A percentile compares a stretch with the other conserved stretches of the same genome.
Evolutionary conservation across 352 stramenopile genomes (phyloP).

Genomic region (Phytophthora syringae): DNA sequence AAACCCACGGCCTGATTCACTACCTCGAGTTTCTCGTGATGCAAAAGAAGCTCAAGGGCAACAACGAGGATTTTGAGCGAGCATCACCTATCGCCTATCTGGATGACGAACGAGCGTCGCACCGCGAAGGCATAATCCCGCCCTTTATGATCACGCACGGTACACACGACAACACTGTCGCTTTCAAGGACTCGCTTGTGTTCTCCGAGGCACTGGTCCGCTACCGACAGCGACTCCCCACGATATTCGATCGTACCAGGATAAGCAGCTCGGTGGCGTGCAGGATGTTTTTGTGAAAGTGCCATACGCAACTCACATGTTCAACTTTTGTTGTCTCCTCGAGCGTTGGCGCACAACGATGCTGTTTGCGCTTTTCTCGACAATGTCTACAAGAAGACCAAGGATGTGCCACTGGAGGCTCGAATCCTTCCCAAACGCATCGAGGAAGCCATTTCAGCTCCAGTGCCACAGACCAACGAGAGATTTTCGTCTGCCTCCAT

Average conservation of each 20-base stretch:
- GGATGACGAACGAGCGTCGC: slow-evolving; percentile 26
- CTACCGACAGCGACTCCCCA: slow-evolving; percentile 41
- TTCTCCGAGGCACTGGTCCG: slow-evolving; percentile 63
- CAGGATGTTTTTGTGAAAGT: slow-evolving; percentile 66
- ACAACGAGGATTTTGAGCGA: slow-evolving; percentile 54
- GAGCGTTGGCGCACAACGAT: slow-evolving; percentile 57
- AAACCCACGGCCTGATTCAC: slow-evolving; percentile 44
- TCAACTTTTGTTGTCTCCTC: slow-evolving; percentile 68
- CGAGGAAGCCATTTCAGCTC: slow-evolving; percentile 1
- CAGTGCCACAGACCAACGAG: not conserved
- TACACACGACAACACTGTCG: slow-evolving; percentile 63
- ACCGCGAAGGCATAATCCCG: slow-evolving; percentile 39
- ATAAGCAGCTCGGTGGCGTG: slow-evolving; percentile 39
- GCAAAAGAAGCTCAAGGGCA: slow-evolving; percentile 59
- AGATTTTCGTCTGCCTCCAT: slow-evolving; percentile 4
- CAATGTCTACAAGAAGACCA: slow-evolving; percentile 58
- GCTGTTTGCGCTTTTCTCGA: slow-evolving; percentile 64
- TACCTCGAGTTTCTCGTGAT: slow-evolving; percentile 69
- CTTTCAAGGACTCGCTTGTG: slow-evolving; percentile 57
- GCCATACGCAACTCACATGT: slow-evolving; percentile 62
- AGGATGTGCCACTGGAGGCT: slow-evolving; percentile 35
- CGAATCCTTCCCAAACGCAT: slow-evolving; percentile 22
- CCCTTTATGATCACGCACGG: slow-evolving; percentile 69
- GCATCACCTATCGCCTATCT: slow-evolving; percentile 63
- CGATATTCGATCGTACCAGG: slow-evolving; percentile 22